These are phyloP conservation scores for Plasmodium yoelii DNA, from an alignment of 169 alveolate species.

Conservation along the genomic window DNA sequence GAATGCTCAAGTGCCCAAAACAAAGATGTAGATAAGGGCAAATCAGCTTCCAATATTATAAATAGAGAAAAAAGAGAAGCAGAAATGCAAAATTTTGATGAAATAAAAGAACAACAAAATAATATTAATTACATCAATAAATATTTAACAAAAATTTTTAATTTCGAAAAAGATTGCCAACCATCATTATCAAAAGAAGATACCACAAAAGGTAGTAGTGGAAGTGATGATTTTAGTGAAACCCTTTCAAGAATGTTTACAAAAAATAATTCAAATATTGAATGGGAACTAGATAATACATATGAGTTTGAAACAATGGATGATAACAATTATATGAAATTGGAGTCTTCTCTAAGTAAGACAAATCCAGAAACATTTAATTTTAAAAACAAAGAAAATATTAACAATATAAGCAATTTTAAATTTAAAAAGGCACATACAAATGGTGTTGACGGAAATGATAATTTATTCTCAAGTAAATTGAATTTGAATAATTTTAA, in stretches of 20 bases:
- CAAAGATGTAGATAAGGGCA: background rate
- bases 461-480: conserved; percentile 25
- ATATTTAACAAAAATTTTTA: conserved; percentile 55
- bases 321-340: conserved; percentile 4
- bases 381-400: too few relatives aligned
- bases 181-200: conserved; percentile 19
- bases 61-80: conserved; percentile 13
- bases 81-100: conserved; percentile 12
- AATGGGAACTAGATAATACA: conserved; percentile 59
- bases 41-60: background rate
- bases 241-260: conserved; percentile 16
- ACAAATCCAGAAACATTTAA: background rate
- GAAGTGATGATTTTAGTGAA: conserved; percentile 15
- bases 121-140: conserved; percentile 40
- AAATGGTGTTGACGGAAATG: background rate
- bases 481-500: conserved; percentile 16
- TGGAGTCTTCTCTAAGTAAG: background rate
- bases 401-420: background rate
- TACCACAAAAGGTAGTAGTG: background rate
- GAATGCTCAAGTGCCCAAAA: background rate
- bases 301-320: conserved; percentile 56
- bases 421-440: conserved; percentile 46
- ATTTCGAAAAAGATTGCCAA: conserved; percentile 26
- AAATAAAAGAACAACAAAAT: conserved; percentile 10
- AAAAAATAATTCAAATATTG: conserved; percentile 39